These are phyloP conservation scores for Salvia splendens DNA, from an alignment of 257 asterid genomes.

Conservation along the genomic window DNA sequence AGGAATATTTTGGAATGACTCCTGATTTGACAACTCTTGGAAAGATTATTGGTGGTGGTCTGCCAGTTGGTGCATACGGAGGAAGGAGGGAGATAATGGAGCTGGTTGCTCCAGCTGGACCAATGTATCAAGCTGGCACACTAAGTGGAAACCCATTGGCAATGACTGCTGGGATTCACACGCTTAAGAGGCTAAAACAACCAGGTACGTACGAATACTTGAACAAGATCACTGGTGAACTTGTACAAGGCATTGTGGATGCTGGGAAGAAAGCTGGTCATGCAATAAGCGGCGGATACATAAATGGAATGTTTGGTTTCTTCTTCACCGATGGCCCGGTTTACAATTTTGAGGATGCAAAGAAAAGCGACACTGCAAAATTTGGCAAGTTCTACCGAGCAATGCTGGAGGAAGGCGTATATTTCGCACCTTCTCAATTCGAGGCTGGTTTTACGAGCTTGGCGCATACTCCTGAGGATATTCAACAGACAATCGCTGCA, in stretches of 20 bases:
- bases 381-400: slow-evolving; percentile 76
- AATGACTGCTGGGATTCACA: slow-evolving; percentile 98
- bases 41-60: slow-evolving; percentile 96
- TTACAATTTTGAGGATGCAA: slow-evolving; percentile 78
- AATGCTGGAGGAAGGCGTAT: slow-evolving; percentile 96
- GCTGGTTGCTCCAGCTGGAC: slow-evolving; percentile 99
- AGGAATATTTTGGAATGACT: slow-evolving; percentile 86
- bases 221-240: slow-evolving; percentile 71
- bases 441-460: slow-evolving; percentile 98
- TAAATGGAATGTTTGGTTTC: slow-evolving; percentile 94
- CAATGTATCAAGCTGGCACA: slow-evolving; percentile 98
- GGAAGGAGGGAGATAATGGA: slow-evolving; percentile 97
- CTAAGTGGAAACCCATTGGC: slow-evolving; percentile 97
- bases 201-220: slow-evolving; percentile 76
- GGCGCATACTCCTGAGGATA: slow-evolving; percentile 77
- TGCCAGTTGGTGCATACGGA: slow-evolving; percentile 99
- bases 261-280: slow-evolving; percentile 95
- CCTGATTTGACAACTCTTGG: slow-evolving; percentile 97
- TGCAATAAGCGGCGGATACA: slow-evolving; percentile 79
- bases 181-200: slow-evolving; percentile 73
- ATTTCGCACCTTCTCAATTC: slow-evolving; percentile 93
- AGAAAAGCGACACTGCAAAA: slow-evolving; percentile 83
- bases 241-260: slow-evolving; percentile 61
- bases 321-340: slow-evolving; percentile 90
- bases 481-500: slow-evolving; percentile 77